Conservation (phyloP, 2,329 filamentous ascomycete species). For the Talaromyces sp. region DNA sequence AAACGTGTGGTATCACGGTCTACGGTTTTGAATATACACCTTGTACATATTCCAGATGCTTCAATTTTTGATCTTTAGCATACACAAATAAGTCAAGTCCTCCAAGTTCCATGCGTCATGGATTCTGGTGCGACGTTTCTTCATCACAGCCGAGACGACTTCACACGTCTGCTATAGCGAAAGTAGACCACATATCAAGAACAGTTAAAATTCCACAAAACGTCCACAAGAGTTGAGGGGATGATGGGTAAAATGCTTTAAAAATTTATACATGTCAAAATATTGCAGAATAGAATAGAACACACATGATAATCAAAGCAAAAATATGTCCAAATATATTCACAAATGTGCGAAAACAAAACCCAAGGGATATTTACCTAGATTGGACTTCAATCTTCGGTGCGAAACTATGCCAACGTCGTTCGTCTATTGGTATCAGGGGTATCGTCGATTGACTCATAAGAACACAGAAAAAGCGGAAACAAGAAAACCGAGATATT, state of each 20-base stretch:
- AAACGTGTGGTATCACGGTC: background rate
- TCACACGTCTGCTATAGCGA: background rate
- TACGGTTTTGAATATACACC: background rate
- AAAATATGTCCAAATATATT: slow-evolving; percentile 1
- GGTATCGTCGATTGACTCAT: slow-evolving; percentile 6
- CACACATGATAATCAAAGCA: background rate
- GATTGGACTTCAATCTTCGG: background rate
- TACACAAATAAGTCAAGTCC: background rate
- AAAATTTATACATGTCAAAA: background rate
- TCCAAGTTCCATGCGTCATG: background rate
- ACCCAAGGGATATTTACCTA: background rate
- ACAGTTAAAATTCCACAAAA: background rate
- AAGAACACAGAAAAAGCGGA: background rate
- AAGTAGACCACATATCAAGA: background rate
- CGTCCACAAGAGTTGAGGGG: too few relatives aligned
- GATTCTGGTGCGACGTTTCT: background rate
- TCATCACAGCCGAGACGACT: background rate
- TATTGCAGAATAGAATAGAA: background rate
- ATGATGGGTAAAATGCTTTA: background rate
- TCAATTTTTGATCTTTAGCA: background rate
- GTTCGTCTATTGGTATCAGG: slow-evolving; percentile 13
- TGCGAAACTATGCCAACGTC: slow-evolving; percentile 6
- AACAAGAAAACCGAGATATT: background rate
- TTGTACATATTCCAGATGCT: background rate
- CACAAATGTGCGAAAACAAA: background rate